Percentiles rank a stretch among this genome's conserved stretches.
These are phyloP conservation scores for Hortiboletus campestris DNA, from an alignment of 768 basidiomycete genomes.

Conservation along the genomic window DNA sequence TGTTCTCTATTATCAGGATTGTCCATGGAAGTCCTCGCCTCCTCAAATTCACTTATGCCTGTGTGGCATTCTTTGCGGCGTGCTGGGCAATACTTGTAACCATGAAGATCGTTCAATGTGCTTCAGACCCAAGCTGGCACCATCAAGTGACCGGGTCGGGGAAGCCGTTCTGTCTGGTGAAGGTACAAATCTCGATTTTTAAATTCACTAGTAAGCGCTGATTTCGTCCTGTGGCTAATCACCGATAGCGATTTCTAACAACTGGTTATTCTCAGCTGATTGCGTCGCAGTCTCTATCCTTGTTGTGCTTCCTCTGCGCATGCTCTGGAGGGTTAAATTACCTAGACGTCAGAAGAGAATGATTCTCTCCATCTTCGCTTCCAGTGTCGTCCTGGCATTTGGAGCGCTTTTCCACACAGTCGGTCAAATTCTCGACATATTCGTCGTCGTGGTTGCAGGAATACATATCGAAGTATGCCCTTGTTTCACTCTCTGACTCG, in stretches of 20 bases:
- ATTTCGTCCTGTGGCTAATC: neutral
- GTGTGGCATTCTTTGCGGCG: slow-evolving; percentile 4
- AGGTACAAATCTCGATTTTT: slow-evolving; percentile 3
- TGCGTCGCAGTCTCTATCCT: slow-evolving; percentile 15
- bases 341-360: slow-evolving; percentile 21
- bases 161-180: slow-evolving; percentile 11
- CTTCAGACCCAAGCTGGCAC: slow-evolving; percentile 8
- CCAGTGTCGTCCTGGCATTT: slow-evolving; percentile 15
- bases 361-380: slow-evolving; percentile 24
- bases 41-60: slow-evolving; percentile 9
- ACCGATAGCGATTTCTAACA: no score
- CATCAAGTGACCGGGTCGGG: neutral
- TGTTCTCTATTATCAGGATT: slow-evolving; percentile 21
- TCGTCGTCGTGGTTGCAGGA: slow-evolving; percentile 2
- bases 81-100: slow-evolving; percentile 7
- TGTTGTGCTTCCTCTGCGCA: slow-evolving; percentile 16
- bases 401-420: slow-evolving; percentile 15
- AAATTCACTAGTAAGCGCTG: slow-evolving; percentile 14
- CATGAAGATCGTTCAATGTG: slow-evolving; percentile 10
- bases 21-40: neutral
- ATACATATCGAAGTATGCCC: slow-evolving; percentile 19
- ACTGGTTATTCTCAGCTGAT: slow-evolving; percentile 10
- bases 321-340: slow-evolving; percentile 23
- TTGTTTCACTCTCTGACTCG: neutral
- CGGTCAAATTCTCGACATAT: slow-evolving; percentile 10